Evolutionary conservation across 1,139 yeast species (phyloP), one percentile per base, ranked within the genome.

Genomic region (Debaryomyces subglobosus): DNA sequence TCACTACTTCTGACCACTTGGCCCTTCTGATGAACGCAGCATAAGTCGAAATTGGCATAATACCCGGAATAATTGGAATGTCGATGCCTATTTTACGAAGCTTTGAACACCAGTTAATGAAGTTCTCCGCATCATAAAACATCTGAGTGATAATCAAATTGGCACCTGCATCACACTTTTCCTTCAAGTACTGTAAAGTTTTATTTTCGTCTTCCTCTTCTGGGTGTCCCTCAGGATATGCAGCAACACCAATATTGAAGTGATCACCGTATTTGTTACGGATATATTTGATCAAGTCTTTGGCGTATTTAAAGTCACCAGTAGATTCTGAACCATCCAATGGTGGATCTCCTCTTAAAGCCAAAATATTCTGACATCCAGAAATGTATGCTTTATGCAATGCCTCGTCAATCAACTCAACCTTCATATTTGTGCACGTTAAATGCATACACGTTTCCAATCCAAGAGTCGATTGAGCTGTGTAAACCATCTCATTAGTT

Each of bases 391-490:
- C 99, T 53, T 84, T 84, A 52, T 84, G 79, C 57, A 94, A 77
- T 3, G 99, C 99, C 54, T 84, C 82, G 62, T 91, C 97, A 55
- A 94, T 88, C 57, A 87, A 76, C 45, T 81, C 82, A 33, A 85
- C 76, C 40, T 92, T 84, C 99, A 94, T 94, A 60, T 94, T 94
- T 27, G 98, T 92, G 65, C 99, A 94, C 2, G 99, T 94, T 68
- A 94, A 77, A 66, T 94, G 99, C 97, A 94, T 92, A 67, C 99
- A 95, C 0, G 99, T 94, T 62, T 94, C 98, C 54, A 94, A 75
- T 7, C 98, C 98, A 51, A 91, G 77, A n/a, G 91, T 90, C 2
- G 94, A 85, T 61, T 92, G 97, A 0, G 97, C 84, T 2, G 96
- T 91, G 57, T 90, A 82, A 4, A 94, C 96, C 82, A 94, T 87